Evolutionary conservation across 192 early-diverging fungal species (phyloP).

Genomic region (Coemansia guatemalensis): DNA sequence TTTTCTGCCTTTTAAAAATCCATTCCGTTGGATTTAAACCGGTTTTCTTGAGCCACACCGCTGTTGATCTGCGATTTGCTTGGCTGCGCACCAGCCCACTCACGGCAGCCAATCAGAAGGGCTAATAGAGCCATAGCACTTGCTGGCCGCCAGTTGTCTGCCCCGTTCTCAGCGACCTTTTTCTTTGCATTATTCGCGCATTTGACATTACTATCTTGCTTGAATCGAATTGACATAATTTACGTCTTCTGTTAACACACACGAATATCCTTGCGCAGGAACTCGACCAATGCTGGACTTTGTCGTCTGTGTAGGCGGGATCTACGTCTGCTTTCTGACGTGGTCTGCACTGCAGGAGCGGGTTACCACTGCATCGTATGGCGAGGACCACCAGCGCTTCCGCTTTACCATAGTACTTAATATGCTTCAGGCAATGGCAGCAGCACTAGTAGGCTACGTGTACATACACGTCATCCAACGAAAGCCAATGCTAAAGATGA

Average conservation of each 20-base stretch:
- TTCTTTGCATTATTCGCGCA: background rate
- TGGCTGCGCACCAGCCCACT: background rate
- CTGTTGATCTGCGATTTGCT: background rate
- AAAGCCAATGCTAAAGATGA: conserved; percentile 45
- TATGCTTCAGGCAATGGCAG: conserved; percentile 77
- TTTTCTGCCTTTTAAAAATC: too few relatives aligned
- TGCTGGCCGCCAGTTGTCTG: background rate
- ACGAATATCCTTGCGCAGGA: background rate
- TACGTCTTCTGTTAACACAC: background rate
- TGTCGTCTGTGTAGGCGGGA: conserved; percentile 71
- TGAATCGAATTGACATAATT: conserved; percentile 3
- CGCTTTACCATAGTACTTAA: conserved; percentile 91
- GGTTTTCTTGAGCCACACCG: background rate
- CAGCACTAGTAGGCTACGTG: conserved; percentile 71
- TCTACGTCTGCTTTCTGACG: conserved; percentile 94
- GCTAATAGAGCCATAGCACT: background rate
- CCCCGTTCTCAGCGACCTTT: background rate
- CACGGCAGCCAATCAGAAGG: background rate
- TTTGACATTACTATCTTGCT: background rate
- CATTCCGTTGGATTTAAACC: background rate
- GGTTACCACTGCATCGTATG: conserved; percentile 82
- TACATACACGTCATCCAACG: conserved; percentile 65
- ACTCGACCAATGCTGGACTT: conserved; percentile 57
- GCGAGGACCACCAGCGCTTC: conserved; percentile 67
- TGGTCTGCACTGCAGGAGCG: conserved; percentile 96